A percentile compares a stretch with the other conserved stretches of the same genome.
phyloP scores from a whole-genome alignment of 805 yeast species.

The Peterozyma xylosa region DNA sequence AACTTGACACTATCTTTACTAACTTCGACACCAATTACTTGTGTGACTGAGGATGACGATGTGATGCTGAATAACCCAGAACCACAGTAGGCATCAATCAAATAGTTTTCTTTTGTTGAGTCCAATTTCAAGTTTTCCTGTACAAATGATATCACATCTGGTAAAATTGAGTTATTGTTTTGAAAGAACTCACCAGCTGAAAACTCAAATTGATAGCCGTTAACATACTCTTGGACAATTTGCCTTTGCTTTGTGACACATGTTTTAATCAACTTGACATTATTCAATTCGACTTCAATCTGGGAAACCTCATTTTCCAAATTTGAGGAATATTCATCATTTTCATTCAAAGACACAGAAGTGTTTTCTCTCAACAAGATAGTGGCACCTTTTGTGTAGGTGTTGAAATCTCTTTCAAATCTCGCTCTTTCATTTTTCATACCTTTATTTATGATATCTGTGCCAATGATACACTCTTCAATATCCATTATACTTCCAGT shows the following conservation, averaged over 20 bases:
- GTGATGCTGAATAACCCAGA: slow-evolving; percentile 90
- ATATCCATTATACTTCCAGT: slow-evolving; percentile 80
- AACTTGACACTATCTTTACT: slow-evolving; percentile 85
- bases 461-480: slow-evolving; percentile 91
- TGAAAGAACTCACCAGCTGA: slow-evolving; percentile 96
- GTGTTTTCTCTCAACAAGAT: slow-evolving; percentile 78
- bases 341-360: slow-evolving; percentile 17
- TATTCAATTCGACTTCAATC: slow-evolving; percentile 21
- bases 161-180: slow-evolving; percentile 87
- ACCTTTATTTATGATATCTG: slow-evolving; percentile 68
- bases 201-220: slow-evolving; percentile 75
- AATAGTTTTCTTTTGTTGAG: slow-evolving; percentile 38
- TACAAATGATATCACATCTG: slow-evolving; percentile 76
- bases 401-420: slow-evolving; percentile 39
- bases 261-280: slow-evolving; percentile 41
- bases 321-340: slow-evolving; percentile 11
- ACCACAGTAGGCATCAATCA: slow-evolving; percentile 96
- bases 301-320: slow-evolving; percentile 25
- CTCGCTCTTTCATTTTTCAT: slow-evolving; percentile 58
- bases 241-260: slow-evolving; percentile 77
- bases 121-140: slow-evolving; percentile 53
- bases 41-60: slow-evolving; percentile 72
- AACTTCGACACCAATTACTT: slow-evolving; percentile 90
- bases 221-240: slow-evolving; percentile 69
- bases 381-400: slow-evolving; percentile 76